Evolutionary conservation across 73 alveolate genomes (phyloP).

Genomic region (Symbiodinium natans): DNA sequence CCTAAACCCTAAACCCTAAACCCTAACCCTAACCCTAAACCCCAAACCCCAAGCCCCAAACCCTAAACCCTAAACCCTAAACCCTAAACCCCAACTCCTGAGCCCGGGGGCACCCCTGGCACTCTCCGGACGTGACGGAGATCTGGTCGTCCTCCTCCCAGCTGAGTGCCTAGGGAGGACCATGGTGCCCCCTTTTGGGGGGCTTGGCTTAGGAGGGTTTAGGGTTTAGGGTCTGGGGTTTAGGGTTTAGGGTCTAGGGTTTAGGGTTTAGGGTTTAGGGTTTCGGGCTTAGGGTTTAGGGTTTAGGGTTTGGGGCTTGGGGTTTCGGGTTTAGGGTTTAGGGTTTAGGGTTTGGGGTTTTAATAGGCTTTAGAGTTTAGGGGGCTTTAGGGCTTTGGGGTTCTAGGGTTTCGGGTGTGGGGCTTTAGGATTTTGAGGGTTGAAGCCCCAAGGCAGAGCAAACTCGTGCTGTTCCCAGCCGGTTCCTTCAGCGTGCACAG

Average conservation of each 20-base stretch:
- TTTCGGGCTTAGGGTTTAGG: neutral
- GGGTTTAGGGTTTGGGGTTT: too few species aligned
- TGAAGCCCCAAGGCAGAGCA: too few species aligned
- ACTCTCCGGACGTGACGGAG: conserved; percentile 36
- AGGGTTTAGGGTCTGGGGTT: too few species aligned
- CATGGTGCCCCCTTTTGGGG: neutral
- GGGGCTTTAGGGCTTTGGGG: too few species aligned
- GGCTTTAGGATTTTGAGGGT: too few species aligned
- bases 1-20: neutral
- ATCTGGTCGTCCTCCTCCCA: conserved; percentile 36
- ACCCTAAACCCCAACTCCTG: neutral
- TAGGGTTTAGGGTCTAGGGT: neutral
- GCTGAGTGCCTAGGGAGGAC: neutral
- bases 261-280: neutral
- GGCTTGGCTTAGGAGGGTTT: too few species aligned
- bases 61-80: neutral
- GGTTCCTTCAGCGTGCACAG: too few species aligned
- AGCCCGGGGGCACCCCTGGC: conserved; percentile 42
- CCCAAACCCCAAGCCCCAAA: neutral
- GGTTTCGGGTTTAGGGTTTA: neutral
- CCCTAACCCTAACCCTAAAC: neutral
- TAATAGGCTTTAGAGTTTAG: too few species aligned
- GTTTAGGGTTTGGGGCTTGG: neutral
- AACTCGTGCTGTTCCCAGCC: too few species aligned
- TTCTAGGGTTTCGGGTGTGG: too few species aligned